Evolutionary conservation across 805 yeast genomes (phyloP), one percentile per base, ranked within the genome.

Genomic region (Wickerhamiella slavikovae): DNA sequence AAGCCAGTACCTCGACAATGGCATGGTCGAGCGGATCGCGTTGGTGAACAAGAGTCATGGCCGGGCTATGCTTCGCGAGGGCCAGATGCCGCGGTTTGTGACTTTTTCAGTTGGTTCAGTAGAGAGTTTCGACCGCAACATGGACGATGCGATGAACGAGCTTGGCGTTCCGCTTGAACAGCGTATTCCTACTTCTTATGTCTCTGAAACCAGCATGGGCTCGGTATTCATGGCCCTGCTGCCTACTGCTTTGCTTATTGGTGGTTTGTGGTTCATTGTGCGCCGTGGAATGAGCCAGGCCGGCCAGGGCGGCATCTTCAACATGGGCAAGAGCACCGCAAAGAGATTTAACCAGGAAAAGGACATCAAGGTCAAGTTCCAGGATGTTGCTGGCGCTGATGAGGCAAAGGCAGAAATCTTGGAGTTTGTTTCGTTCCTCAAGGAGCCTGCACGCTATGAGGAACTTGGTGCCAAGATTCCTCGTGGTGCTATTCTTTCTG

Each of bases 331-430:
- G 49, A 74, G 91, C 23, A 78, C 77, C 33, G 96, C 96, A 4
- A 78, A 80, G 49, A 62, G 71, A 38, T 85, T 85, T 58, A 85
- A 89, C 51, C 78, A 75, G 47, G 95, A 89, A 40, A 73, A 83
- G 2, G 92, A 80, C 38, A 77, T 89, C 36, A 79, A 78, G 48
- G 73, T 80, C 29, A 74, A 71, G 49, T 89, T 89, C 48, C 68
- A 72, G 42, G 96, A 91, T 51, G 98, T 89, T 29, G 98, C 98
- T 1, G 99, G 99, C 30, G 77, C 85, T 61, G 76, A 73, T 37
- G 99, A 89, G 55, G 93, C 98, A 8, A 89, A 89, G 54, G 85
- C 73, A 40, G 99, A 89, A 55, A 83, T 89, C 37, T 79, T 82
- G 93, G 99, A 89, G 53, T 89, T 89, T 61, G 99, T 89, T 30